Evolutionary conservation across 2,329 filamentous ascomycete species (phyloP).

Genomic region (Penicillium sp.): DNA sequence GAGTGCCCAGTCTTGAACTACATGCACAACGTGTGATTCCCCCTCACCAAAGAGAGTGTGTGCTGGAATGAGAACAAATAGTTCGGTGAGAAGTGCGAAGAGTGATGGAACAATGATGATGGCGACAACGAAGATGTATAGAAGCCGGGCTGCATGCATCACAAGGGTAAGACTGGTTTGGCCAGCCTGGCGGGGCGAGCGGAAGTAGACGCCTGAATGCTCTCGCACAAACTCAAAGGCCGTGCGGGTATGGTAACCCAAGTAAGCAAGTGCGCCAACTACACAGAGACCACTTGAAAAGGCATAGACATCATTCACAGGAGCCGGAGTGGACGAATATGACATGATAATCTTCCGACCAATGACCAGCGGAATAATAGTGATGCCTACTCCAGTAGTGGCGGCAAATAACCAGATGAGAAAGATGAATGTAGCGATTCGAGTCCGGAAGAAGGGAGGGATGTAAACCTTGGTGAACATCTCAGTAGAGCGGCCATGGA

Average conservation of each 20-base stretch:
- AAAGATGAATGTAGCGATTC: conserved; percentile 80
- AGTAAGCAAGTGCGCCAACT: conserved; percentile 65
- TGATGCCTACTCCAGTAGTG: conserved; percentile 76
- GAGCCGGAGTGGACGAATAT: conserved; percentile 66
- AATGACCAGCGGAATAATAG: conserved; percentile 79
- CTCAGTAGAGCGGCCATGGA: conserved; percentile 58
- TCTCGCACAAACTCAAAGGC: conserved; percentile 25
- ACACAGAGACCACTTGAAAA: conserved; percentile 87
- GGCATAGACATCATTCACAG: conserved; percentile 92
- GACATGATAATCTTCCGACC: conserved; percentile 73
- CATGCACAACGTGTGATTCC: conserved; percentile 56
- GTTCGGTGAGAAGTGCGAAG: conserved; percentile 74
- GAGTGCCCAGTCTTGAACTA: conserved; percentile 91
- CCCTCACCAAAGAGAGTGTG: conserved; percentile 64
- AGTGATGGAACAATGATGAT: conserved; percentile 76
- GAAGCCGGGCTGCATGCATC: conserved; percentile 49
- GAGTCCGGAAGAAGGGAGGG: conserved; percentile 75
- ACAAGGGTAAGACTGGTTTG: conserved; percentile 17
- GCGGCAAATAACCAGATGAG: conserved; percentile 93
- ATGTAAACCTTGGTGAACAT: conserved; percentile 73
- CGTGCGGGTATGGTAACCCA: conserved; percentile 48
- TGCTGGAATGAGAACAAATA: conserved; percentile 82
- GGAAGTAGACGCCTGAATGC: conserved; percentile 26
- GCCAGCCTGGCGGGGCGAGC: conserved; percentile 31
- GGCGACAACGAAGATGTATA: conserved; percentile 73